Evolutionary conservation across 31 red algal species (phyloP), one percentile per base, ranked within the genome.

Genomic region (Asparagopsis taxiformis): DNA sequence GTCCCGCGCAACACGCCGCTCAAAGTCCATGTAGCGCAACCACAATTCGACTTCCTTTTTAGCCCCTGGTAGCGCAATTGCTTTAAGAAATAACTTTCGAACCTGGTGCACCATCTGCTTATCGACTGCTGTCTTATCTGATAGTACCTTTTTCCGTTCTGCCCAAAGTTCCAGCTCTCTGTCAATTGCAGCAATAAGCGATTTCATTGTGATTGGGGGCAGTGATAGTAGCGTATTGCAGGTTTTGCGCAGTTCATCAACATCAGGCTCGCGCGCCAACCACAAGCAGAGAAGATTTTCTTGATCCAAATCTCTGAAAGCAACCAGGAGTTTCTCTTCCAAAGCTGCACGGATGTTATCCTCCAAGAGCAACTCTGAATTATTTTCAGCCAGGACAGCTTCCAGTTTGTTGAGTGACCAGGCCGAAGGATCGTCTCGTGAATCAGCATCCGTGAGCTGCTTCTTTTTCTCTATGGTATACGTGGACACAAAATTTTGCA

Each of bases 1-100:
- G 49, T 83, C 67, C 7, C 48, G 50, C 15, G 79, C 33, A 16
- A 83, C 22, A 51, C 43, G 35, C 22, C 79, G 38, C 38, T 85
- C 81, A 41, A 85, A 85, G 25, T 85, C 70, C 31, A 85, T 31
- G 24, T 57, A 74, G 1, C 46, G 48, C 17, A 74, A 23, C 81
- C 81, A 85, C n/a, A 85, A 34, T 25, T 68, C 62, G 25, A 75
- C 70, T 56, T 75, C 62, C 25, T 59, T 50, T 29, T 33, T 85
- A 65, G 81, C 81, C 10, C 32, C 68, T 17, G 58, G 28, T 31
- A 85, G 37, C 3, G 46, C 44, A 44, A 29, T 28, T 33, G 69
- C 81, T 41, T 39, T 66, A 8, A 41, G 55, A 52, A 85, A 75
- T 61, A 85, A 26, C 41, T 46, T 46, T 46, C 41, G 41, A 13